Evolutionary conservation across 352 stramenopile species (phyloP).

Genomic region (Globisporangium splendens): DNA sequence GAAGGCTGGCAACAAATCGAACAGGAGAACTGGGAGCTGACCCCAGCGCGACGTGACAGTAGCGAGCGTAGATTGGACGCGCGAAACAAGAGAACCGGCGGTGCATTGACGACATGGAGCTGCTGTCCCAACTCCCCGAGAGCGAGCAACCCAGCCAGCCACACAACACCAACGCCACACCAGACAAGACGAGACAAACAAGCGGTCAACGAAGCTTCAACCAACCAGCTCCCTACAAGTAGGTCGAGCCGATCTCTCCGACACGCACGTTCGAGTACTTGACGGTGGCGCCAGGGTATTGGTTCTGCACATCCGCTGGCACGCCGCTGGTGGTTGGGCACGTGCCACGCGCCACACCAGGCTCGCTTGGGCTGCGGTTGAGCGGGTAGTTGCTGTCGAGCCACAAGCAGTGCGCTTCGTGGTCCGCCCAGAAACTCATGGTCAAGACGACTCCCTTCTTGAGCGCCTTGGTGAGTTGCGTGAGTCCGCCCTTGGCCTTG

Average conservation of each 20-base stretch:
- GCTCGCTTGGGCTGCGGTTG: conserved; percentile 26
- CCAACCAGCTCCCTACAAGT: no score
- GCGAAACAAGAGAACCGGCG: no score
- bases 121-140: no score
- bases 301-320: conserved; percentile 42
- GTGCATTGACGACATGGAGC: no score
- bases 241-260: conserved; percentile 57
- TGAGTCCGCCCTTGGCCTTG: conserved; percentile 40
- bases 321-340: conserved; percentile 51
- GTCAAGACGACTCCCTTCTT: conserved; percentile 57
- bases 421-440: conserved; percentile 74
- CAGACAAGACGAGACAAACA: no score
- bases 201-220: no score
- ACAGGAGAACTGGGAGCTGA: no score
- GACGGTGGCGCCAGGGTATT: conserved; percentile 53
- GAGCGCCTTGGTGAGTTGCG: conserved; percentile 56
- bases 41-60: no score
- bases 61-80: no score
- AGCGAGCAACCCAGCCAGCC: no score
- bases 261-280: conserved; percentile 74
- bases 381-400: conserved; percentile 64
- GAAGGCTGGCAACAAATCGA: no score
- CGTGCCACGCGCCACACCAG: conserved; percentile 47
- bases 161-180: no score
- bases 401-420: conserved; percentile 64